Conservation (phyloP, 2,329 filamentous ascomycete species). For the Alternaria gansuensis region DNA sequence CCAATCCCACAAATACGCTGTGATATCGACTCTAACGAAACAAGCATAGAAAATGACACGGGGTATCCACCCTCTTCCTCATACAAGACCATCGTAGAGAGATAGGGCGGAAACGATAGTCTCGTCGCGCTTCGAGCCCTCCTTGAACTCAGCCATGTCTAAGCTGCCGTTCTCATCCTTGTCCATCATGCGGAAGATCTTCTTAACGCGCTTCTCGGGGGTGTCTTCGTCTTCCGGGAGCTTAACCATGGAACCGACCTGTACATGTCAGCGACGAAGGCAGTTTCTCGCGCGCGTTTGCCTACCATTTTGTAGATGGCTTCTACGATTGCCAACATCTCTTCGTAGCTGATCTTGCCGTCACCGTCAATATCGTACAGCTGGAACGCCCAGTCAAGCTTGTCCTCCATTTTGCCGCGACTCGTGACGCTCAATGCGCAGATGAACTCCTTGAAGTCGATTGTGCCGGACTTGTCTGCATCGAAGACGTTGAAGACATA, state of each 20-base stretch:
- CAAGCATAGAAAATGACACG: slow-evolving; percentile 45
- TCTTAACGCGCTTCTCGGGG: slow-evolving; percentile 95
- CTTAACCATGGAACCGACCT: slow-evolving; percentile 99
- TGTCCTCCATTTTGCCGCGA: slow-evolving; percentile 98
- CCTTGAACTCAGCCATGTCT: slow-evolving; percentile 98
- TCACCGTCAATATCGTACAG: slow-evolving; percentile 99
- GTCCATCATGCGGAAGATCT: slow-evolving; percentile 99
- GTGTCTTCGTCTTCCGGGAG: slow-evolving; percentile 98
- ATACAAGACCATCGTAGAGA: slow-evolving; percentile 95
- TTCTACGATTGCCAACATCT: slow-evolving; percentile 98
- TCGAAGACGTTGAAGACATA: slow-evolving; percentile 99
- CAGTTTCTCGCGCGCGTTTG: not conserved
- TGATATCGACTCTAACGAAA: slow-evolving; percentile 51
- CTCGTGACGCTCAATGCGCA: slow-evolving; percentile 96
- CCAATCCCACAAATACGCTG: slow-evolving; percentile 48
- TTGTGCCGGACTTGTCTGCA: slow-evolving; percentile 94
- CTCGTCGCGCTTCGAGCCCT: slow-evolving; percentile 97
- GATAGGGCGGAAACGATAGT: slow-evolving; percentile 98
- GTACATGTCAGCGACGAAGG: slow-evolving; percentile 29
- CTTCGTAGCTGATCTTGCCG: slow-evolving; percentile 98
- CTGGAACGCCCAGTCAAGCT: slow-evolving; percentile 99
- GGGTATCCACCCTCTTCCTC: slow-evolving; percentile 36
- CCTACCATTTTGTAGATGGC: slow-evolving; percentile 99
- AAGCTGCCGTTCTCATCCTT: slow-evolving; percentile 98
- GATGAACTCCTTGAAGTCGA: slow-evolving; percentile 99